Evolutionary conservation across 225 moss, liverwort and hornwort species (phyloP).

Genomic region (Asterella californica): DNA sequence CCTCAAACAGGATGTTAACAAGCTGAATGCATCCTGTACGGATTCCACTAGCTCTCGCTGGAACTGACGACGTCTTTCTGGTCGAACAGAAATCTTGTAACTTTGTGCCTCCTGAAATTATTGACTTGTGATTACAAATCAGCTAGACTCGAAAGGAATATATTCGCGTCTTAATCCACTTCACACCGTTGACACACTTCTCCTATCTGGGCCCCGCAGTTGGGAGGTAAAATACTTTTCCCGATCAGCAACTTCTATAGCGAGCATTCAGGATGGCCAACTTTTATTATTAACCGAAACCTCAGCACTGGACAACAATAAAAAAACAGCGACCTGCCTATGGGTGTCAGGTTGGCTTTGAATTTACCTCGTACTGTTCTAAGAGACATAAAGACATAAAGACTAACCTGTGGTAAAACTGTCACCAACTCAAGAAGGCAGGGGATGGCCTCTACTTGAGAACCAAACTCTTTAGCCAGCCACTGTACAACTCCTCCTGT

Average conservation of each 20-base stretch:
- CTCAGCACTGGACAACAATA: not conserved
- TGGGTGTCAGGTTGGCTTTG: not conserved
- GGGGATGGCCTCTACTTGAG: slow-evolving; percentile 72
- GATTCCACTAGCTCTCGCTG: slow-evolving; percentile 84
- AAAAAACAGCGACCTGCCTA: not conserved
- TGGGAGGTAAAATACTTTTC: not conserved
- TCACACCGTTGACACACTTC: not conserved
- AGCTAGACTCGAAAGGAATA: not conserved
- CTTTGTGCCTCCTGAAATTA: slow-evolving; percentile 62
- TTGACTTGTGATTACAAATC: not conserved
- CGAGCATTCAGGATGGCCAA: too few species aligned
- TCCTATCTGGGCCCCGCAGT: not conserved
- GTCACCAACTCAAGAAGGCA: slow-evolving; percentile 87
- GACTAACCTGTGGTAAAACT: slow-evolving; percentile 84
- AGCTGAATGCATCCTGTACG: slow-evolving; percentile 71
- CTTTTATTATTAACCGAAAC: not conserved
- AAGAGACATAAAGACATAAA: not conserved
- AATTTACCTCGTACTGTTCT: not conserved
- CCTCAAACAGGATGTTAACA: slow-evolving; percentile 77
- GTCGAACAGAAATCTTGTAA: slow-evolving; percentile 91
- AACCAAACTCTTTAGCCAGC: slow-evolving; percentile 77
- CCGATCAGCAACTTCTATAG: not conserved
- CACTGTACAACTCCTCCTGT: slow-evolving; percentile 84
- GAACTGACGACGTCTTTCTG: slow-evolving; percentile 89
- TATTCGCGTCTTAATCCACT: not conserved